phyloP scores from a whole-genome alignment of 257 asterid genomes.

The Ilex asprella region DNA sequence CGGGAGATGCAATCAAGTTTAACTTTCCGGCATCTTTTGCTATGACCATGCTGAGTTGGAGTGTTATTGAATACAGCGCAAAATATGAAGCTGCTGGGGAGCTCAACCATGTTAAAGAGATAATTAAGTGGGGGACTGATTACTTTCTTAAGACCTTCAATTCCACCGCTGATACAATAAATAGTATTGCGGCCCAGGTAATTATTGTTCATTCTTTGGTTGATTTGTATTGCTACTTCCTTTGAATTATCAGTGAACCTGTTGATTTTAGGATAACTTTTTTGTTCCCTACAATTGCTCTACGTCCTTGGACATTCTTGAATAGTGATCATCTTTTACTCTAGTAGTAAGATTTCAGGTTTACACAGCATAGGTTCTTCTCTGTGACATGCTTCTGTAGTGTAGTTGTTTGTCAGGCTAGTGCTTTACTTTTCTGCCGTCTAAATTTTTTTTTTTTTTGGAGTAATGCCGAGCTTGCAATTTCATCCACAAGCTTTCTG shows the following conservation, averaged over 20 bases:
- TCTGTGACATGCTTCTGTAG: too few species aligned
- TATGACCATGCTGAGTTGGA: conserved; percentile 98
- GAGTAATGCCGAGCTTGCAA: not conserved
- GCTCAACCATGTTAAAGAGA: conserved; percentile 80
- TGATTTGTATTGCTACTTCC: too few species aligned
- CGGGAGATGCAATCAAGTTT: conserved; percentile 95
- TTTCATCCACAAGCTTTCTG: not conserved
- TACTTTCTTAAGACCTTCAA: conserved; percentile 91
- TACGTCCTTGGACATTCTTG: too few species aligned
- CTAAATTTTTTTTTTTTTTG: too few species aligned
- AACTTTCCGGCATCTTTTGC: conserved; percentile 84
- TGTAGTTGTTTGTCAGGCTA: too few species aligned
- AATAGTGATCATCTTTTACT: too few species aligned
- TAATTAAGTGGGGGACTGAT: conserved; percentile 96
- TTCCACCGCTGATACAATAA: conserved; percentile 75
- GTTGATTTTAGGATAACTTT: too few species aligned
- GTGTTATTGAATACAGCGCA: conserved; percentile 83
- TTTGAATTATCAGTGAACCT: too few species aligned
- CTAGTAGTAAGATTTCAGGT: too few species aligned
- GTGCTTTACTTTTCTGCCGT: too few species aligned
- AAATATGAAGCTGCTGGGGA: conserved; percentile 93
- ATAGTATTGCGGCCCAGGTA: conserved; percentile 78
- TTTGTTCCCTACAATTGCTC: too few species aligned
- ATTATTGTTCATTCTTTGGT: not conserved
- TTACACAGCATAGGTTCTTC: too few species aligned